Evolutionary conservation across 2,329 filamentous ascomycete genomes (phyloP), one percentile per base, ranked within the genome.

Genomic region (Cordyceps cateniannulata): DNA sequence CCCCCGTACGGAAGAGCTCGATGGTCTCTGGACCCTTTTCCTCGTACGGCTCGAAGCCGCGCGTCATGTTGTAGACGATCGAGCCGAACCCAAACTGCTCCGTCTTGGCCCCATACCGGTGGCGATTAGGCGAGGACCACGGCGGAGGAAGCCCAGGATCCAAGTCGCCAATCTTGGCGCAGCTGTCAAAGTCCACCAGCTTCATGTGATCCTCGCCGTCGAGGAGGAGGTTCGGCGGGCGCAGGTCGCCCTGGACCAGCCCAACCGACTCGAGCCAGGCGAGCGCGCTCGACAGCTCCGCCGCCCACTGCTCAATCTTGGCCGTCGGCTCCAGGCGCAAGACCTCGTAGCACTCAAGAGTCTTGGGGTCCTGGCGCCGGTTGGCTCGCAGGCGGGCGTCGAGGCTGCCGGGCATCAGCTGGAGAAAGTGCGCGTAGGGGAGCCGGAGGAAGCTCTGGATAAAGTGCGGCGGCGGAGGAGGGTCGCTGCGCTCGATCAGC

Each of bases 281-380:
- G 7, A 59, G 47, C 8, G 56, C 42, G 52, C 53, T 25, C 45
- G 25, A 51, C 35, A 64, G 10, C 27, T 63, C 58, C 32, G 54
- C 49, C 14, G 61, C 61, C 63, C 61, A 63, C 40, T 48, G 67
- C 48, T 14, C 48, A 35, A 45, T 32, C 38, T 52, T 59, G 18
- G 48, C 35, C 16, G 38, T 52, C 7, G 48, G 48, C 48, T 47
- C 56, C 14, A 52, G 12, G 14, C 48, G 56, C 38, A 59, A 24
- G 16, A 59, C 56, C 24, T 59, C 35, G n/a, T 24, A 35, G 25
- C 47, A 59, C 25, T 22, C 6, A 4, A 32, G 56, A 5, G 47
- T 59, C 38, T 52, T 45, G 14, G 48, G 48, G 22, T 59, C 56
- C 24, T 45, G 56, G n/a, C 47, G 24, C 47, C 48, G 25, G 40